Evolutionary conservation across 345 rosid genomes (phyloP).

Genomic region (Anastatica hierochuntica): DNA sequence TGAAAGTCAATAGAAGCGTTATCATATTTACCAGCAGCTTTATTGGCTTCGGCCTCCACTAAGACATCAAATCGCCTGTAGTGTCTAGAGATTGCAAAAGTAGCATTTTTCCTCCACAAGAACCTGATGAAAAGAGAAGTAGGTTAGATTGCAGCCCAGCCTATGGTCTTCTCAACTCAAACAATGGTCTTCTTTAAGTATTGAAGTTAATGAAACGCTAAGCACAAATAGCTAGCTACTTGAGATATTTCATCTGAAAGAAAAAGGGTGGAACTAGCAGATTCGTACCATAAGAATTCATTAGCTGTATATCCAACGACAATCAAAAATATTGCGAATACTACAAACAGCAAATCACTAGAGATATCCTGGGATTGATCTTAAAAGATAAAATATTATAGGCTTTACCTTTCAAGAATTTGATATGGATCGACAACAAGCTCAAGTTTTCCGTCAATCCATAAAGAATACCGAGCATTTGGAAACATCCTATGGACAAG

Average conservation of each 20-base stretch:
- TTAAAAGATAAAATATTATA: not conserved
- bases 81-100: constrained; percentile 90
- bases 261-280: no score
- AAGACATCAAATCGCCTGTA: constrained; percentile 84
- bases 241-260: no score
- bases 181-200: no score
- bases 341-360: not conserved
- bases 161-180: not conserved
- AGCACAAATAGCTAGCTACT: no score
- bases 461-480: constrained; percentile 79
- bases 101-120: constrained; percentile 94
- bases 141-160: constrained; percentile 2
- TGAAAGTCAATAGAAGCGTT: constrained; percentile 87
- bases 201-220: no score
- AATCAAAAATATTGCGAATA: not conserved
- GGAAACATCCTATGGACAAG: constrained; percentile 82
- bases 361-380: not conserved
- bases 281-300: no score
- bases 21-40: constrained; percentile 95
- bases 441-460: constrained; percentile 99
- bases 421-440: constrained; percentile 90
- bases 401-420: constrained; percentile 81
- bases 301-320: not conserved
- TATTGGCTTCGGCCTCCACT: constrained; percentile 92
- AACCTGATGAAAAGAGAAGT: constrained; percentile 47